These are phyloP conservation scores for Sesbania bispinosa DNA, from an alignment of 306 rosid species.

Conservation along the genomic window DNA sequence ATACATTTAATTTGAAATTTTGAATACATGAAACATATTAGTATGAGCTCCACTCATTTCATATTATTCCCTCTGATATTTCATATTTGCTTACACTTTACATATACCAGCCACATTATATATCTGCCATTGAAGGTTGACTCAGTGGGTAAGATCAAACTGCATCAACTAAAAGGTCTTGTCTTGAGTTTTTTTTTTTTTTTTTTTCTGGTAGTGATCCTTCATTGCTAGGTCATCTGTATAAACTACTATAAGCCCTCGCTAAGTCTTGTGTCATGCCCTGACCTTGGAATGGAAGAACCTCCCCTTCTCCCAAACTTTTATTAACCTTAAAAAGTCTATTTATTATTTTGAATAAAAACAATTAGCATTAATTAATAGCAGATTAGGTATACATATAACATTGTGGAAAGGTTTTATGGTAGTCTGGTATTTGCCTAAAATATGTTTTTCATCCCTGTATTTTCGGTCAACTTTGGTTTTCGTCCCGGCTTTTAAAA, in stretches of 20 bases:
- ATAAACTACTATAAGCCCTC: neutral
- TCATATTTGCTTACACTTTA: neutral
- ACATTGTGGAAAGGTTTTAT: neutral
- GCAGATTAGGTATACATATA: neutral
- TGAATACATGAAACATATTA: neutral
- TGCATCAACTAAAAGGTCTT: neutral
- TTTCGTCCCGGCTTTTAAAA: too few species aligned
- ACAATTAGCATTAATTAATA: neutral
- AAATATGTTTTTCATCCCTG: too few species aligned
- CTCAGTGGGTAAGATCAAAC: neutral
- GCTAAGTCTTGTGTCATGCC: constrained; percentile 1
- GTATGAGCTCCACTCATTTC: too few species aligned
- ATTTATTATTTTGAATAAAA: neutral
- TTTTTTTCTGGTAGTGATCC: neutral
- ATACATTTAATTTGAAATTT: neutral
- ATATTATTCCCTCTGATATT: neutral
- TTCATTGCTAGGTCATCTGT: constrained; percentile 1
- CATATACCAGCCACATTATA: neutral
- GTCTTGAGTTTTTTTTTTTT: too few species aligned
- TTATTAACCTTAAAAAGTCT: neutral
- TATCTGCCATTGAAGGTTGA: neutral
- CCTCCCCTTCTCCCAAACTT: neutral
- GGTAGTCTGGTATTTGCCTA: neutral
- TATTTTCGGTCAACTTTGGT: too few species aligned
- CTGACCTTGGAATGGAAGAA: neutral